A percentile compares a stretch with the other conserved stretches of the same genome.
Conservation (phyloP, 331 rosid species). For the Quercus lobata region DNA sequence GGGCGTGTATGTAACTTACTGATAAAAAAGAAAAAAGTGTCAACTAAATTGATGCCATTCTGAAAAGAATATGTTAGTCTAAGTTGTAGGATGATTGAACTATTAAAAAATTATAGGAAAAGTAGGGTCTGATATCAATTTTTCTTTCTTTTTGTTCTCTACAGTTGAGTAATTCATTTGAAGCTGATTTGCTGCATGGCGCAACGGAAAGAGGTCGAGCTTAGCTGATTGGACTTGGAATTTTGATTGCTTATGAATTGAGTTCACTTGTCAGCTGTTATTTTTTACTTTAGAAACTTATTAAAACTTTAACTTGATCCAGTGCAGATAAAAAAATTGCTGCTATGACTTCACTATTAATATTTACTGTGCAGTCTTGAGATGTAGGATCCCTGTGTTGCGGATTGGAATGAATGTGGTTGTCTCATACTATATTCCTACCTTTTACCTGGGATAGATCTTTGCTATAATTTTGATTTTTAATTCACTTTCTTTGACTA, state of each 20-base stretch:
- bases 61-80: neutral
- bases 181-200: slow-evolving; percentile 24
- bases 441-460: neutral
- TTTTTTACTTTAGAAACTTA: slow-evolving; percentile 26
- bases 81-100: neutral
- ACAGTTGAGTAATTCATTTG: slow-evolving; percentile 14
- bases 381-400: slow-evolving; percentile 24
- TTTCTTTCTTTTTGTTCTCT: slow-evolving; percentile 8
- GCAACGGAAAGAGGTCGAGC: slow-evolving; percentile 18
- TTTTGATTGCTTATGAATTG: slow-evolving; percentile 36
- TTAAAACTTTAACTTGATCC: slow-evolving; percentile 10
- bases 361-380: slow-evolving; percentile 31
- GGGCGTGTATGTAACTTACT: too few relatives aligned
- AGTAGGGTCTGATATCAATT: slow-evolving; percentile 14
- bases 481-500: neutral
- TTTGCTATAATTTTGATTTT: neutral
- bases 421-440: neutral
- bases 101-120: neutral
- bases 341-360: slow-evolving; percentile 29
- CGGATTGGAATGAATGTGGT: slow-evolving; percentile 15
- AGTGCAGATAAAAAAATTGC: slow-evolving; percentile 23
- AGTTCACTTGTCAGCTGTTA: slow-evolving; percentile 28
- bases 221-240: slow-evolving; percentile 21
- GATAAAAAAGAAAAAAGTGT: too few relatives aligned
- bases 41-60: neutral